These are phyloP conservation scores for Silene vulgaris DNA, from an alignment of 179 eudicot genomes.

Conservation along the genomic window DNA sequence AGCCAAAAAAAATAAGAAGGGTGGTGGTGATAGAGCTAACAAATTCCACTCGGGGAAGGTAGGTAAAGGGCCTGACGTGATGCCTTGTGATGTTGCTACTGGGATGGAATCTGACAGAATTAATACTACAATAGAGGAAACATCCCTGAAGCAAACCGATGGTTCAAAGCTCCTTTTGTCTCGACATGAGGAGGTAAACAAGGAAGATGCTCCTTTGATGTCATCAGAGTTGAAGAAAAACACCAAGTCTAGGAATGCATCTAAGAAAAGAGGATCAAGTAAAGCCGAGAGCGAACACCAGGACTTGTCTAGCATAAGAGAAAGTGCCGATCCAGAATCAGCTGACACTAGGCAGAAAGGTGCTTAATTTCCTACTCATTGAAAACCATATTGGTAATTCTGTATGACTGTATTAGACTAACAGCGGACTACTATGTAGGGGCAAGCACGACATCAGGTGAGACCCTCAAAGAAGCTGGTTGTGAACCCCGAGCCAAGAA, in stretches of 20 bases:
- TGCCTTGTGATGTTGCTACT: background rate
- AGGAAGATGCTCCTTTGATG: constrained; percentile 12
- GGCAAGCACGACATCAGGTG: constrained; percentile 14
- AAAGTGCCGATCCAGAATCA: constrained; percentile 12
- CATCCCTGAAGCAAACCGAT: constrained; percentile 15
- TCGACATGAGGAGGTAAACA: constrained; percentile 17
- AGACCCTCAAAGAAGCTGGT: constrained; percentile 23
- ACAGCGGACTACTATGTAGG: constrained; percentile 13
- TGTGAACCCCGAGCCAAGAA: constrained; percentile 23
- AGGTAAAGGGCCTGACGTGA: constrained; percentile 6
- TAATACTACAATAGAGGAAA: constrained; percentile 17
- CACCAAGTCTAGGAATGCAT: constrained; percentile 2
- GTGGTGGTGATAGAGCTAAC: constrained; percentile 13
- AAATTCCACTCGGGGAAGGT: constrained; percentile 2
- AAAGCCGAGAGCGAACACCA: constrained; percentile 19
- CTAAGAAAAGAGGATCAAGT: constrained; percentile 22
- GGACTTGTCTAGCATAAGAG: background rate
- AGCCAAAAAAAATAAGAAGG: constrained; percentile 29
- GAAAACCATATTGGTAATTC: background rate
- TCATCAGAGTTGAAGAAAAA: constrained; percentile 8
- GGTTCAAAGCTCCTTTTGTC: constrained; percentile 21
- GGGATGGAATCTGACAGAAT: background rate
- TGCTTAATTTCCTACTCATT: background rate
- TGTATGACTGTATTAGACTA: background rate
- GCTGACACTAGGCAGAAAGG: background rate